Percentiles rank a stretch among this genome's conserved stretches.
Conservation (phyloP, 371 early-diverging fungal genomes). For the Choanephora cucurbitarum region DNA sequence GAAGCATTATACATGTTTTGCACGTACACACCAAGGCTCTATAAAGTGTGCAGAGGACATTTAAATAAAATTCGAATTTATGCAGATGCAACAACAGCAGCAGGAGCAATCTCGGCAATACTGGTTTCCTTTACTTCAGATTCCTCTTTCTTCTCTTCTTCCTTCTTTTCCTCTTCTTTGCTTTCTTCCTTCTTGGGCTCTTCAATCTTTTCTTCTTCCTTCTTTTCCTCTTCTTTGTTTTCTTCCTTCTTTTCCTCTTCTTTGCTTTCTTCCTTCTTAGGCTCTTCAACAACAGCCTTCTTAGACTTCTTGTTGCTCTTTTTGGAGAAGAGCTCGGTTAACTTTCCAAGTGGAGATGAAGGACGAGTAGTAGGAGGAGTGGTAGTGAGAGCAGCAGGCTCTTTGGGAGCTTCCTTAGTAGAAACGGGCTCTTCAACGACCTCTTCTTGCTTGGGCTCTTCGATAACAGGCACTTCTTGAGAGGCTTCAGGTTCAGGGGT, state of each 20-base stretch:
- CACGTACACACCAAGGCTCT: neutral
- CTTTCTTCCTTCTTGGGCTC: conserved; percentile 17
- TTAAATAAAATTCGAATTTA: conserved; percentile 11
- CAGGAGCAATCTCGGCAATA: conserved; percentile 9
- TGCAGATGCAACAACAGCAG: conserved; percentile 37
- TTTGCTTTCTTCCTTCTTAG: conserved; percentile 10
- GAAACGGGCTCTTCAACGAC: neutral
- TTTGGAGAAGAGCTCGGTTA: conserved; percentile 41
- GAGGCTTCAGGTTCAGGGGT: conserved; percentile 1
- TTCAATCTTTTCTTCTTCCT: conserved; percentile 13
- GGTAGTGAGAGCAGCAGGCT: conserved; percentile 7
- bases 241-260: conserved; percentile 10
- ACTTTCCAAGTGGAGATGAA: conserved; percentile 40
- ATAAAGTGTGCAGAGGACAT: neutral
- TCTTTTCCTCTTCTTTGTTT: conserved; percentile 5
- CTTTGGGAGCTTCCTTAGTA: conserved; percentile 4
- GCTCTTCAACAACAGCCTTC: conserved; percentile 29
- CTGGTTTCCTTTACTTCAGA: neutral
- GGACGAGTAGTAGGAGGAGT: conserved; percentile 15
- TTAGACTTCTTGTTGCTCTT: conserved; percentile 31
- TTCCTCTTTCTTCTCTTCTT: neutral
- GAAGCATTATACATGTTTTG: neutral
- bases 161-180: conserved; percentile 21
- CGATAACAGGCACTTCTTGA: conserved; percentile 8
- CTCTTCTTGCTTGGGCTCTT: conserved; percentile 15